phyloP scores from a whole-genome alignment of 331 rosid species.

The Spiraea crenata region DNA sequence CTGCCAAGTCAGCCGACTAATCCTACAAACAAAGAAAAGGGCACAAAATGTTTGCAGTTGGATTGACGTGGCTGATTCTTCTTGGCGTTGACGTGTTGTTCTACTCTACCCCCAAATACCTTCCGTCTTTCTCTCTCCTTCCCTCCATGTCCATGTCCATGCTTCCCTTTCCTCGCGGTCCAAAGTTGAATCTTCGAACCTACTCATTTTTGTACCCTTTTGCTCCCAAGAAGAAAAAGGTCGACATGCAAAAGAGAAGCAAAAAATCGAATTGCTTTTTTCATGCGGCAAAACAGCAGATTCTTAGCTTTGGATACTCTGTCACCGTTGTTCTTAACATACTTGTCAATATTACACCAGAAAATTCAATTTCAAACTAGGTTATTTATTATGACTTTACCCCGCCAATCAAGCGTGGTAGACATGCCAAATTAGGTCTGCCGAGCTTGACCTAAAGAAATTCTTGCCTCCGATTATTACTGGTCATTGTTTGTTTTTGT shows the following conservation, averaged over 20 bases:
- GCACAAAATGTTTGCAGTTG: background rate
- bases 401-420: background rate
- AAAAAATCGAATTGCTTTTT: background rate
- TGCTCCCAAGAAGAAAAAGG: background rate
- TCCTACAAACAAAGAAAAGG: slow-evolving; percentile 8
- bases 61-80: slow-evolving; percentile 21
- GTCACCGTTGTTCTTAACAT: background rate
- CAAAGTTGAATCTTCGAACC: background rate
- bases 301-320: background rate
- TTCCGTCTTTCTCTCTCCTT: slow-evolving; percentile 35
- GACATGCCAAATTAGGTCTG: too few relatives aligned
- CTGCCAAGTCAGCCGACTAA: background rate
- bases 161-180: slow-evolving; percentile 4
- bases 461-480: too few relatives aligned
- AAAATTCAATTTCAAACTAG: background rate
- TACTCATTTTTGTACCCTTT: background rate
- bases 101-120: slow-evolving; percentile 38
- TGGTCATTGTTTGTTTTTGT: too few relatives aligned
- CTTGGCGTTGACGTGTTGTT: slow-evolving; percentile 39
- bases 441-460: too few relatives aligned
- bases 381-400: background rate
- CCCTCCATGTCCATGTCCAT: background rate
- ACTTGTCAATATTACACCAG: background rate
- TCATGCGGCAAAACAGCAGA: background rate
- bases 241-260: background rate